Evolutionary conservation across 2,329 filamentous ascomycete genomes (phyloP).

Genomic region (Aaosphaeria pasadenensis): DNA sequence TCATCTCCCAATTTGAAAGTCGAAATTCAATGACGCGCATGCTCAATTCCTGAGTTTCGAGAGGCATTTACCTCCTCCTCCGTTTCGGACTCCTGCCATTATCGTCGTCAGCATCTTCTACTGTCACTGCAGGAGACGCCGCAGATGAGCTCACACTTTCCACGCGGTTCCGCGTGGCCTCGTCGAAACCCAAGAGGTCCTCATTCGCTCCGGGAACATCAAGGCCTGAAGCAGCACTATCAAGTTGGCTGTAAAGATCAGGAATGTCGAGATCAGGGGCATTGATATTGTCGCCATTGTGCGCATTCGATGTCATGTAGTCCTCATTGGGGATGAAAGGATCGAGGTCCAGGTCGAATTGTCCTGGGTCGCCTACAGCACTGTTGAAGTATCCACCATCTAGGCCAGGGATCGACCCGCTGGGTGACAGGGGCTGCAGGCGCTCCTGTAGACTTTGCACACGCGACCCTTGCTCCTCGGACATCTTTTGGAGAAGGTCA

Average conservation of each 20-base stretch:
- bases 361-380: slow-evolving; percentile 34
- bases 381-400: slow-evolving; percentile 34
- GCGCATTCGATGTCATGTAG: slow-evolving; percentile 43
- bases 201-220: slow-evolving; percentile 1
- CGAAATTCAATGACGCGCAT: background rate
- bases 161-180: slow-evolving; percentile 19
- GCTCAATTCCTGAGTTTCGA: background rate
- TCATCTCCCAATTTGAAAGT: too few relatives aligned
- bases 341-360: slow-evolving; percentile 53
- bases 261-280: slow-evolving; percentile 29
- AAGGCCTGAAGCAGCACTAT: background rate
- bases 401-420: slow-evolving; percentile 72
- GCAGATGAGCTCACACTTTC: slow-evolving; percentile 42
- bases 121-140: slow-evolving; percentile 36
- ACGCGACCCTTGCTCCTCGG: slow-evolving; percentile 73
- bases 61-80: slow-evolving; percentile 14
- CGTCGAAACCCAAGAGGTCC: background rate
- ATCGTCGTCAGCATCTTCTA: slow-evolving; percentile 36
- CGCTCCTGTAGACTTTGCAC: slow-evolving; percentile 72
- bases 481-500: slow-evolving; percentile 73
- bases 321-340: slow-evolving; percentile 56
- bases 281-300: slow-evolving; percentile 4
- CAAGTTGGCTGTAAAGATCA: slow-evolving; percentile 7
- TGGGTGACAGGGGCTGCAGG: slow-evolving; percentile 77
- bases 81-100: slow-evolving; percentile 24